These are phyloP conservation scores for Wallacemonas collosoma DNA, from an alignment of 208 protist genomes.

Conservation along the genomic window DNA sequence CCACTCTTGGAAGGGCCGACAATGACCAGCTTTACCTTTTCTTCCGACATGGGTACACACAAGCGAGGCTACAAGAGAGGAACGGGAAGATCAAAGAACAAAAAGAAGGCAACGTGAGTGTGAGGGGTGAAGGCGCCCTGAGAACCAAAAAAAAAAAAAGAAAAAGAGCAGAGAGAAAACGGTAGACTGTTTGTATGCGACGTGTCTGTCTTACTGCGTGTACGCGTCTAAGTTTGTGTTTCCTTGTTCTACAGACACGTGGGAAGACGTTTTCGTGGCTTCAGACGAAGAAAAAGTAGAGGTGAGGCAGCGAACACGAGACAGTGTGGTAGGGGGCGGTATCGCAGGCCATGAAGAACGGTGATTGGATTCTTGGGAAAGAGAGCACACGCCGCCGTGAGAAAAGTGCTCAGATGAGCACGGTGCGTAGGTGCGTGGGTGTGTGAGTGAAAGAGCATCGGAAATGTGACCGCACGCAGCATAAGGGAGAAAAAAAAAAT, in stretches of 20 bases:
- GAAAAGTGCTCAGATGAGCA: not conserved
- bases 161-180: not conserved
- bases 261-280: too few relatives aligned
- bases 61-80: not conserved
- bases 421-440: not conserved
- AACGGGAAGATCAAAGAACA: constrained; percentile 6
- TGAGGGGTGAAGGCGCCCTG: too few relatives aligned
- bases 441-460: not conserved
- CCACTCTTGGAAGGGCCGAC: constrained; percentile 82
- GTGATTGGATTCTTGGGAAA: too few relatives aligned
- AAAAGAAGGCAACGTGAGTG: not conserved
- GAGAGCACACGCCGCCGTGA: too few relatives aligned
- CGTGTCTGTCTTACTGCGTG: too few relatives aligned
- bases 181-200: too few relatives aligned
- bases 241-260: too few relatives aligned
- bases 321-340: too few relatives aligned
- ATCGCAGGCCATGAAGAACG: too few relatives aligned
- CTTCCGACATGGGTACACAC: constrained; percentile 37
- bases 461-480: not conserved
- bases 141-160: not conserved
- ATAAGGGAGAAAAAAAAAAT: constrained; percentile 4
- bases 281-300: too few relatives aligned
- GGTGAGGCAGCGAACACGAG: too few relatives aligned
- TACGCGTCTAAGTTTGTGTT: too few relatives aligned
- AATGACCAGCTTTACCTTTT: constrained; percentile 84